Evolutionary conservation across 2,329 filamentous ascomycete genomes (phyloP), one percentile per base, ranked within the genome.

Genomic region (Domatiomyces globalis): DNA sequence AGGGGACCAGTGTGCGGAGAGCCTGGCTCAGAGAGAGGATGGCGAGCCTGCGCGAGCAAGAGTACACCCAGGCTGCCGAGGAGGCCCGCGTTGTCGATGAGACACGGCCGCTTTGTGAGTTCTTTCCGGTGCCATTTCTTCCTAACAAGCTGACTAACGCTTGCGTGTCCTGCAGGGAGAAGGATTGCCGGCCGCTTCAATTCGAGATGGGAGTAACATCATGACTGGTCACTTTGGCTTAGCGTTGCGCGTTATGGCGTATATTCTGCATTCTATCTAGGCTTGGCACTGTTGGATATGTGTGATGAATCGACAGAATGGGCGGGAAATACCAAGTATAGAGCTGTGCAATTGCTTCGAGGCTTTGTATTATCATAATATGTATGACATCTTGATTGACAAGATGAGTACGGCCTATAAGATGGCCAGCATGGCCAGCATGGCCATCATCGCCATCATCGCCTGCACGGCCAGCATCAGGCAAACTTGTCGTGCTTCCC

Each of bases 401-500:
- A 46, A 46, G 8, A 22, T 22, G 15, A 3, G 8, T 5, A 22
- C 12, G 5, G 15, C 19, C 2, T n/a, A 22, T 17, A 17, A 9
- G 2, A 17, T 5, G 15, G n/a, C 12, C 12, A 46, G 44, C n/a
- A n/a, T n/a, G n/a, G n/a, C n/a, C n/a, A n/a, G n/a, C n/a, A n/a
- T n/a, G n/a, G n/a, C n/a, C n/a, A n/a, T n/a, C n/a, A n/a, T n/a
- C n/a, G n/a, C n/a, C n/a, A n/a, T n/a, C n/a, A n/a, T n/a, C n/a
- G n/a, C n/a, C n/a, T n/a, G n/a, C n/a, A n/a, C n/a, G n/a, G n/a
- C 44, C 44, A 22, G n/a, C 44, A 17, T 46, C 63, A 70, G 45
- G 69, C 69, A 63, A 72, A 95, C 67, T 94, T 94, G 69, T 95
- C 88, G 69, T 94, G 89, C 71, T 94, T 95, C 51, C 81, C 82